A percentile compares a stretch with the other conserved stretches of the same genome.
Evolutionary conservation across 148 eudicot species (phyloP).

Genomic region (Cornus suecica): DNA sequence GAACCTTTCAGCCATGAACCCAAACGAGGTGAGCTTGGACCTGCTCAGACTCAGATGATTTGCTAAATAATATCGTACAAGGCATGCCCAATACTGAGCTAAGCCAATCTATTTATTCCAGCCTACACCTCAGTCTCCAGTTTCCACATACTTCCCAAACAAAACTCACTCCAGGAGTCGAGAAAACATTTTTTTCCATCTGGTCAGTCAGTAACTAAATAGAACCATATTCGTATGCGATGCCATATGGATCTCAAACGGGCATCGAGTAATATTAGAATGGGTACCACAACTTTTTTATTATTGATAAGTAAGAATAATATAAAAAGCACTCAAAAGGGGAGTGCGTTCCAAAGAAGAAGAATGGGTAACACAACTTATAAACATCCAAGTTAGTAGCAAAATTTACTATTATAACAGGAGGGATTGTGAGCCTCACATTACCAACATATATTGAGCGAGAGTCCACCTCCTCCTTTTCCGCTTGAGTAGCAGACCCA

Average conservation of each 20-base stretch:
- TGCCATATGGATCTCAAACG: neutral
- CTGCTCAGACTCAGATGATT: too few relatives aligned
- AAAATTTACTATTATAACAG: neutral
- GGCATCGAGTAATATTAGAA: neutral
- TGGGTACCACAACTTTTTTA: neutral
- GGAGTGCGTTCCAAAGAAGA: too few relatives aligned
- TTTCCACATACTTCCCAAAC: neutral
- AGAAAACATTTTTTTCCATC: neutral
- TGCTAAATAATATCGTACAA: too few relatives aligned
- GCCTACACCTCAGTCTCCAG: too few relatives aligned
- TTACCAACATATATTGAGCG: slow-evolving; percentile 33
- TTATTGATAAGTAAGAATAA: too few relatives aligned
- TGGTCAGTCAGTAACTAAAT: neutral
- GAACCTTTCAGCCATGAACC: too few relatives aligned
- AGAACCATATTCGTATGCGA: neutral
- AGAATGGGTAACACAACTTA: neutral
- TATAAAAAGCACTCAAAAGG: too few relatives aligned
- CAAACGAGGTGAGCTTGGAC: too few relatives aligned
- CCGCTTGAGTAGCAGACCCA: slow-evolving; percentile 33
- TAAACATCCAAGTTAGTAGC: neutral
- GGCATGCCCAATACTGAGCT: too few relatives aligned
- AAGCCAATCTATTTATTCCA: too few relatives aligned
- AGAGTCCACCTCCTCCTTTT: slow-evolving; percentile 33
- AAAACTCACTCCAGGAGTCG: neutral
- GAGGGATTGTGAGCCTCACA: slow-evolving; percentile 16